These are phyloP conservation scores for Polygonum aviculare DNA, from an alignment of 148 eudicot genomes.

Conservation along the genomic window DNA sequence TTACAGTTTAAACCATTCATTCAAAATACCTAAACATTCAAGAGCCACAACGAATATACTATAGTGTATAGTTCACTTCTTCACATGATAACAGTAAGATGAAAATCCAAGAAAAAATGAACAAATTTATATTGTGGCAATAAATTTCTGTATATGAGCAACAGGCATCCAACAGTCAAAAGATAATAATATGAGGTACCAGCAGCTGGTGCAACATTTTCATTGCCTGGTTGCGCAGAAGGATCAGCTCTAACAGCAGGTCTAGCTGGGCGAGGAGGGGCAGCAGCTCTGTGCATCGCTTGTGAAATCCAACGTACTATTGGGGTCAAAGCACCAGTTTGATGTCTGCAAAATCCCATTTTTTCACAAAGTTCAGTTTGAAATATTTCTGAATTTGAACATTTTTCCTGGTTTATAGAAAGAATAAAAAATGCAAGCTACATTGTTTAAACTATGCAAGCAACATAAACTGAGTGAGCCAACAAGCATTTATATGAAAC, in stretches of 20 bases:
- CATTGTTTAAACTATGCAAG: not conserved
- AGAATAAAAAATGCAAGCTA: not conserved
- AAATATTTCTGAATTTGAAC: not conserved
- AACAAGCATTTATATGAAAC: not conserved
- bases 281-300: constrained; percentile 96
- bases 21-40: not conserved
- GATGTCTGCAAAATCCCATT: constrained; percentile 53
- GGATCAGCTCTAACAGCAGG: constrained; percentile 61
- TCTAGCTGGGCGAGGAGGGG: constrained; percentile 82
- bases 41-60: not conserved
- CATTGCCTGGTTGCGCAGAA: constrained; percentile 21
- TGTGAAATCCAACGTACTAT: constrained; percentile 81
- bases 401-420: not conserved
- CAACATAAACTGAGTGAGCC: not conserved
- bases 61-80: not conserved
- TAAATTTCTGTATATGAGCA: not conserved
- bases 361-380: not conserved
- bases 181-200: constrained; percentile 14
- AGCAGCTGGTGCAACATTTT: constrained; percentile 41
- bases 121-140: not conserved
- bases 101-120: not conserved
- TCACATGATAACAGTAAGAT: not conserved
- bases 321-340: constrained; percentile 95
- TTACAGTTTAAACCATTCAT: not conserved
- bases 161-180: not conserved